phyloP scores from a whole-genome alignment of 805 yeast species.

The Lipomyces spencermartinsiae region DNA sequence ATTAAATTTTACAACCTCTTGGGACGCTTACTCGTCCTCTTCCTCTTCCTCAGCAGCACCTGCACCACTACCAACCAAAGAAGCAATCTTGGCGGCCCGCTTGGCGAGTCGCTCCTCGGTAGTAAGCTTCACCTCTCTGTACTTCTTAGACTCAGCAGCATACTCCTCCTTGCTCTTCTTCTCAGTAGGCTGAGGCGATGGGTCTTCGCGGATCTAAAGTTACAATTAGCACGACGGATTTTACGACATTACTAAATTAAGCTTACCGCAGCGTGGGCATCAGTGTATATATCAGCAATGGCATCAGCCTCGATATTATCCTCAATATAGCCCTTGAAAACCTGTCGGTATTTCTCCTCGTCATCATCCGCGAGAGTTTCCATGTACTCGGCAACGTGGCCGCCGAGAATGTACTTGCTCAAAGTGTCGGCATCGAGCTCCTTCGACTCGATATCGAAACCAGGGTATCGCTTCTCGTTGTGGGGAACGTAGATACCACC shows the following conservation, averaged over 20 bases:
- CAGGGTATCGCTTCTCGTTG: conserved; percentile 99
- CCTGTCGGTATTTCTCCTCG: conserved; percentile 97
- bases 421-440: conserved; percentile 96
- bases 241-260: background rate
- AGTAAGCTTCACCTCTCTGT: conserved; percentile 86
- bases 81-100: conserved; percentile 90
- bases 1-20: background rate
- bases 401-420: conserved; percentile 99
- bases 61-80: conserved; percentile 42
- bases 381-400: conserved; percentile 99
- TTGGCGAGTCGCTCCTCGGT: conserved; percentile 87
- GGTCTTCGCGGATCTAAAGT: conserved; percentile 84
- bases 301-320: conserved; percentile 98
- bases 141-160: conserved; percentile 95
- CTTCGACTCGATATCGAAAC: conserved; percentile 98
- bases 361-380: conserved; percentile 99
- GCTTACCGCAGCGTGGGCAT: conserved; percentile 77
- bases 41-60: conserved; percentile 30
- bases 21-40: conserved; percentile 18
- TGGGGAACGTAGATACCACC: conserved; percentile 99
- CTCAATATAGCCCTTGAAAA: conserved; percentile 94
- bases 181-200: conserved; percentile 85
- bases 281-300: conserved; percentile 91
- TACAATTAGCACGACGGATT: background rate
- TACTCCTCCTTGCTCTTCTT: conserved; percentile 97